These are phyloP conservation scores for Aspergillus floridensis DNA, from an alignment of 2,329 filamentous ascomycete species.

Conservation along the genomic window DNA sequence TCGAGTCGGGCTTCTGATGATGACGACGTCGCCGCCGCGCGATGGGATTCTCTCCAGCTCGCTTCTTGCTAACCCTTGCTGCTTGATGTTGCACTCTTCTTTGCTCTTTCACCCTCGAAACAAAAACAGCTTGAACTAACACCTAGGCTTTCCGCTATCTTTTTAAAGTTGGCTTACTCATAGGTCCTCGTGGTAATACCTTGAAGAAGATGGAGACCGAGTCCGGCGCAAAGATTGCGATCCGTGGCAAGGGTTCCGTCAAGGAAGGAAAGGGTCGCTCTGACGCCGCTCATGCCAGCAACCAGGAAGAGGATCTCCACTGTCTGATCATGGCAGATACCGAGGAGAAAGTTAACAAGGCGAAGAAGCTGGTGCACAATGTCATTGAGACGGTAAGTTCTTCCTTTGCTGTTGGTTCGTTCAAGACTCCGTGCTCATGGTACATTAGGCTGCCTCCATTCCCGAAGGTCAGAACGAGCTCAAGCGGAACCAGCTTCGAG, in stretches of 20 bases:
- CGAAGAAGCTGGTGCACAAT: conserved; percentile 96
- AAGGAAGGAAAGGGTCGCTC: conserved; percentile 99
- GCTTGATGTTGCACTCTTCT: conserved; percentile 34
- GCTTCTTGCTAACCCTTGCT: conserved; percentile 45
- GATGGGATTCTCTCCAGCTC: conserved; percentile 36
- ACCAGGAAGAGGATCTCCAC: conserved; percentile 98
- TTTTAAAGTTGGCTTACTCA: conserved; percentile 98
- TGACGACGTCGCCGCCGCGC: conserved; percentile 29
- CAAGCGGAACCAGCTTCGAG: conserved; percentile 96
- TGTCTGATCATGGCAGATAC: conserved; percentile 99
- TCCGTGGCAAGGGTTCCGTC: conserved; percentile 98
- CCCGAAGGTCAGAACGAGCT: conserved; percentile 98
- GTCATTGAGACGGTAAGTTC: conserved; percentile 93
- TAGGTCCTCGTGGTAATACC: conserved; percentile 99
- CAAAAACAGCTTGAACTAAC: conserved; percentile 69
- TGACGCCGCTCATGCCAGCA: conserved; percentile 98
- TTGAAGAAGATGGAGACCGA: conserved; percentile 99
- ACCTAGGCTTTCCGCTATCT: conserved; percentile 68
- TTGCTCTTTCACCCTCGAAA: conserved; percentile 9
- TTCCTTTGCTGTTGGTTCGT: conserved; percentile 22
- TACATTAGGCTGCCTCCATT: conserved; percentile 82
- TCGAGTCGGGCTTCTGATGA: conserved; percentile 43
- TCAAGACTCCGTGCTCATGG: conserved; percentile 26
- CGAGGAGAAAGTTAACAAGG: conserved; percentile 99
- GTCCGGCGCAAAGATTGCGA: conserved; percentile 97